phyloP scores from a whole-genome alignment of 2,329 filamentous ascomycete species.

The Diplocarpon mali region DNA sequence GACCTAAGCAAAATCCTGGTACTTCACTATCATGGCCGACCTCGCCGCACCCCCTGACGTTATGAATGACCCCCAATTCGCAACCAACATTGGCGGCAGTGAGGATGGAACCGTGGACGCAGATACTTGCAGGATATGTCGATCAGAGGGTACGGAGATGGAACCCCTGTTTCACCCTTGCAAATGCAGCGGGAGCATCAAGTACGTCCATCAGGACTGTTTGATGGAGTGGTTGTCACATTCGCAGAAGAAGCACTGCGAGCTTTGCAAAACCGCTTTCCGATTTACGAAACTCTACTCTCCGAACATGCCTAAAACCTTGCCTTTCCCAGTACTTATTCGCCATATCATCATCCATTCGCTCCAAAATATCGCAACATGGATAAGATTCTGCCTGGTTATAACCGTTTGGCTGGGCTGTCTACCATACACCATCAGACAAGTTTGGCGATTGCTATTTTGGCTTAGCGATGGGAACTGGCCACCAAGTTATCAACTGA shows the following conservation, averaged over 20 bases:
- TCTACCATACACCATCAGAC: constrained; percentile 83
- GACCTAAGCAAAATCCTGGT: not conserved
- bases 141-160: constrained; percentile 69
- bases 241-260: constrained; percentile 98
- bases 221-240: constrained; percentile 98
- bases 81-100: constrained; percentile 28
- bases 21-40: constrained; percentile 14
- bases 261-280: constrained; percentile 97
- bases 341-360: constrained; percentile 67
- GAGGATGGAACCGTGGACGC: constrained; percentile 28
- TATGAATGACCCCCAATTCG: constrained; percentile 46
- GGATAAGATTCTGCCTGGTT: constrained; percentile 70
- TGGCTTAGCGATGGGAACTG: constrained; percentile 43
- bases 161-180: constrained; percentile 95
- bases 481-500: constrained; percentile 15
- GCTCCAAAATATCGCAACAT: constrained; percentile 60
- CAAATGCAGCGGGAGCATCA: constrained; percentile 98
- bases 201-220: constrained; percentile 95
- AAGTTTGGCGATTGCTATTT: constrained; percentile 87
- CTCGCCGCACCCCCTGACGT: constrained; percentile 31
- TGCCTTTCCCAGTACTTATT: constrained; percentile 73
- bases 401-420: constrained; percentile 78
- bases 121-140: constrained; percentile 94
- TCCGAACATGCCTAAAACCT: constrained; percentile 76
- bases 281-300: constrained; percentile 97